Percentiles rank a stretch among this genome's conserved stretches.
Conservation (phyloP, 257 asterid species). For the Nicotiana benthamiana region DNA sequence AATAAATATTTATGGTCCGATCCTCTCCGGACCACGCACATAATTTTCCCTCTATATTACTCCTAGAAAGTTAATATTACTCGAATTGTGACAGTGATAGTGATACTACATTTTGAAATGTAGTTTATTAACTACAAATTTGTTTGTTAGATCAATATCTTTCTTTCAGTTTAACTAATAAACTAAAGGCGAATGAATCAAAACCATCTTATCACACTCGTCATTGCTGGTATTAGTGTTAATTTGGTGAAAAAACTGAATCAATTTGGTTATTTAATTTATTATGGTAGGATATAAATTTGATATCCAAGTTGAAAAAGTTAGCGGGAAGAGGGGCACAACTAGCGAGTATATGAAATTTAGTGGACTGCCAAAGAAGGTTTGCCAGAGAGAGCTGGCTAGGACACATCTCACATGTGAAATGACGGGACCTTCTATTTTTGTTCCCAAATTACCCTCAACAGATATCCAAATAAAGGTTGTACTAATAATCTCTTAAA, state of each 20-base stretch:
- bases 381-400: constrained; percentile 47
- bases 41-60: no score
- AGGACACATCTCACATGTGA: constrained; percentile 32
- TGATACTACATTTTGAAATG: neutral
- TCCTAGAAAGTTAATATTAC: neutral
- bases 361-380: neutral
- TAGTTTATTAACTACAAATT: neutral
- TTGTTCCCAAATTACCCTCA: constrained; percentile 27
- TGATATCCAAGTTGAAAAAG: constrained; percentile 21
- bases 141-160: neutral
- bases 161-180: no score
- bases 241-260: neutral
- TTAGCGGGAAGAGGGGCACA: neutral
- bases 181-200: neutral
- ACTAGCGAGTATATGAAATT: constrained; percentile 27
- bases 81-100: neutral
- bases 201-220: neutral
- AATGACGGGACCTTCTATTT: constrained; percentile 19
- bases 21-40: no score
- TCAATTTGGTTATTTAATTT: neutral
- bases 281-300: neutral
- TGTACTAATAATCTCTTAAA: neutral
- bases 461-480: neutral
- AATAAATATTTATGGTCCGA: no score
- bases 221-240: constrained; percentile 13